Conservation (phyloP, 495 filamentous ascomycete genomes). For the Tuber umbilicatum region DNA sequence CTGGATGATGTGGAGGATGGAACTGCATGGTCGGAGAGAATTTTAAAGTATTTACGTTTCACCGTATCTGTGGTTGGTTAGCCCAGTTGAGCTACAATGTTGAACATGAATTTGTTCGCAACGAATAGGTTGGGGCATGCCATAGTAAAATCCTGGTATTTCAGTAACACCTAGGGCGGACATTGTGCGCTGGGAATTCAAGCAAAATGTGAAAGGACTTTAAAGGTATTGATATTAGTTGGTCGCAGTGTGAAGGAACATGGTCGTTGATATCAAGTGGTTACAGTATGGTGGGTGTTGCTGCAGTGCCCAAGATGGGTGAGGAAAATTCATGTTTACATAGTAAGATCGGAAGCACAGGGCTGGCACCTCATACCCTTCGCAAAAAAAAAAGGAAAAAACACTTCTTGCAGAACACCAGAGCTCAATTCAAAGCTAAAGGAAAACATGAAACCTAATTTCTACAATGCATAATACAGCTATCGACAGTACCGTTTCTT, state of each 20-base stretch:
- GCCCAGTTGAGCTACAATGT: background rate
- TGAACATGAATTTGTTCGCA: background rate
- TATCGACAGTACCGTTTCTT: background rate
- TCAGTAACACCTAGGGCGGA: constrained; percentile 11
- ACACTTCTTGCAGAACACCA: background rate
- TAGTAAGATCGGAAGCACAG: background rate
- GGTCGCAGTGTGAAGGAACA: background rate
- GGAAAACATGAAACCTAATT: constrained; percentile 1
- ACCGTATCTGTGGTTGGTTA: constrained; percentile 41
- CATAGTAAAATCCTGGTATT: constrained; percentile 49
- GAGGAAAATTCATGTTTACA: background rate
- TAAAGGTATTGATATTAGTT: background rate
- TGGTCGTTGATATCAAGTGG: background rate
- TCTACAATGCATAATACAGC: constrained; percentile 6
- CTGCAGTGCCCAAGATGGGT: background rate
- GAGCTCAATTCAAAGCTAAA: background rate
- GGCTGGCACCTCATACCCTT: background rate
- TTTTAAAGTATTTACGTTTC: constrained; percentile 49
- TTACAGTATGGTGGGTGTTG: background rate
- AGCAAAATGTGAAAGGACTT: background rate
- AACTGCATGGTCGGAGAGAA: constrained; percentile 43
- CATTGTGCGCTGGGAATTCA: background rate
- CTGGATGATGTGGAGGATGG: constrained; percentile 22
- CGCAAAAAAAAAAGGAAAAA: background rate
- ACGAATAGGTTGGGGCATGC: constrained; percentile 27